Evolutionary conservation across 257 asterid genomes (phyloP).

Genomic region (Pogostemon cablin): DNA sequence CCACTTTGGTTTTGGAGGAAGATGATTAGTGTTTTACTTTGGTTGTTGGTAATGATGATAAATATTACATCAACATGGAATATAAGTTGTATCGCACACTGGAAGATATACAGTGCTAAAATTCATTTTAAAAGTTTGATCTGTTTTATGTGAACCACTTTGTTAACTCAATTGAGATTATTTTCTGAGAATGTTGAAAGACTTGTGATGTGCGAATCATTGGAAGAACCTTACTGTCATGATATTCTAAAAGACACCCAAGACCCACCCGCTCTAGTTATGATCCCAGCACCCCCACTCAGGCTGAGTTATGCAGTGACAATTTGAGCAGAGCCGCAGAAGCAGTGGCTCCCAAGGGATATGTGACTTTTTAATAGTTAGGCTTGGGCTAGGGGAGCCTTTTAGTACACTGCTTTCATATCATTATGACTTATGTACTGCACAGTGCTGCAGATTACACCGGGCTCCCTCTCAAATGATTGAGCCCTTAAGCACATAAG

Average conservation of each 20-base stretch:
- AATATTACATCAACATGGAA: not conserved
- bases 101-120: not conserved
- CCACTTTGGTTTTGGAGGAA: not conserved
- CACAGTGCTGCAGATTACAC: not conserved
- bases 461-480: constrained; percentile 1
- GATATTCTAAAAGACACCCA: not conserved
- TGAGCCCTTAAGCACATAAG: not conserved
- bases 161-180: not conserved
- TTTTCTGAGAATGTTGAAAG: not conserved
- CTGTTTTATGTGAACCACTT: not conserved
- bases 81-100: not conserved
- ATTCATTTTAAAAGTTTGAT: not conserved
- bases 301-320: not conserved
- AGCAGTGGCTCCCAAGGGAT: not conserved
- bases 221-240: not conserved
- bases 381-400: not conserved
- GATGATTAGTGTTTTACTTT: not conserved
- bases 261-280: not conserved
- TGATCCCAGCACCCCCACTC: not conserved
- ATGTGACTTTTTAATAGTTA: not conserved
- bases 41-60: constrained; percentile 23
- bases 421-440: not conserved
- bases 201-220: not conserved
- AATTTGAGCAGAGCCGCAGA: not conserved
- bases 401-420: not conserved